phyloP scores from a whole-genome alignment of 2,329 filamentous ascomycete species.

The Penicillium thymicola region DNA sequence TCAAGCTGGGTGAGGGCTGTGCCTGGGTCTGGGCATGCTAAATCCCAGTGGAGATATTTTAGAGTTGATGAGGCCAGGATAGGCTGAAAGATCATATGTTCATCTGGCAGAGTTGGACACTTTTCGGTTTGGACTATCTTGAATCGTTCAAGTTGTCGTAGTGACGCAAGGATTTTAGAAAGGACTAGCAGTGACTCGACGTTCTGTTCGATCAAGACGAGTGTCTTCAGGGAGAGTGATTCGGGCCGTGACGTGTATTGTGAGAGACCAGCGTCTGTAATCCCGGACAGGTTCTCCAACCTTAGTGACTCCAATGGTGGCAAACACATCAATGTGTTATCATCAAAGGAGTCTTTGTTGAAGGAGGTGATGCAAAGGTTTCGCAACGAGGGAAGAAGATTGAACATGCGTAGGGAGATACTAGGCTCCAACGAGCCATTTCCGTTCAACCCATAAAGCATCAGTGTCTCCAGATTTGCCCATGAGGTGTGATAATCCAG shows the following conservation, averaged over 20 bases:
- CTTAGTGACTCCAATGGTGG: constrained; percentile 53
- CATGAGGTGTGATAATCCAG: constrained; percentile 53
- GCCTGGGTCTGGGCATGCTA: constrained; percentile 39
- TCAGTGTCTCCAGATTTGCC: constrained; percentile 51
- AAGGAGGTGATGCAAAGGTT: constrained; percentile 56
- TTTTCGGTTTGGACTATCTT: constrained; percentile 50
- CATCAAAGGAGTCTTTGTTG: constrained; percentile 53
- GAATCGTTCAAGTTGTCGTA: constrained; percentile 49
- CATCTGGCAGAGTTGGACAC: constrained; percentile 46
- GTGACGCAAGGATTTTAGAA: constrained; percentile 50
- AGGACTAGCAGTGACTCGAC: constrained; percentile 52
- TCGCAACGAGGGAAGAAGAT: constrained; percentile 51
- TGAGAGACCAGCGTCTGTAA: constrained; percentile 55
- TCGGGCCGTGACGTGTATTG: constrained; percentile 50
- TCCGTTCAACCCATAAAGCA: constrained; percentile 48
- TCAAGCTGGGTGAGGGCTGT: constrained; percentile 39
- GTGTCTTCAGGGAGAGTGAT: constrained; percentile 44
- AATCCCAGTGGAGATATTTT: constrained; percentile 57
- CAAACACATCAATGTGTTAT: constrained; percentile 53
- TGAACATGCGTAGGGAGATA: constrained; percentile 53
- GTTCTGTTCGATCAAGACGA: constrained; percentile 54
- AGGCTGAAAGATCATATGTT: constrained; percentile 46
- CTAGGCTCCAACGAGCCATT: constrained; percentile 51
- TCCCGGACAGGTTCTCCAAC: constrained; percentile 53
- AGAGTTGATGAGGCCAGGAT: constrained; percentile 50